Evolutionary conservation across 306 rosid genomes (phyloP).

Genomic region (Styphnolobium japonicum): DNA sequence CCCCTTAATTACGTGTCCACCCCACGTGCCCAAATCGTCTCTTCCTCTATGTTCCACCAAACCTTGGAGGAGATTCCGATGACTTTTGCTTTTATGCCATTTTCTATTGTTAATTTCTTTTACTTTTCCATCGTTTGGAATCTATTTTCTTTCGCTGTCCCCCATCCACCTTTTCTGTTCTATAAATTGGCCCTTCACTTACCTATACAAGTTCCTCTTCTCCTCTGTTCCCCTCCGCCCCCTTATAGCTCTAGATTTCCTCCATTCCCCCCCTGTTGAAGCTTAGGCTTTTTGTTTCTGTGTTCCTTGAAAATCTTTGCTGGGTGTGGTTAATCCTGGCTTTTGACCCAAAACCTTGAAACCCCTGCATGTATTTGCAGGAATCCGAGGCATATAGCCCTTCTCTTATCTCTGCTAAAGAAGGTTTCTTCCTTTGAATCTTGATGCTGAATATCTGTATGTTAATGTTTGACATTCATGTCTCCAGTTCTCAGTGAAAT

Average conservation of each 20-base stretch:
- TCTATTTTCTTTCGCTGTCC: neutral
- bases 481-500: conserved; percentile 83
- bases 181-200: conserved; percentile 45
- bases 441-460: conserved; percentile 30
- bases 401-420: too few species aligned
- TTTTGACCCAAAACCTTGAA: neutral
- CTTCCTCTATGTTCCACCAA: conserved; percentile 19
- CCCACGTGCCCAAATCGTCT: conserved; percentile 24
- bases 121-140: neutral
- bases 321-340: neutral
- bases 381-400: conserved; percentile 13
- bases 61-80: conserved; percentile 52
- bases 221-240: neutral
- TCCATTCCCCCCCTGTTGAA: too few species aligned
- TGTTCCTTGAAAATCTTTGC: too few species aligned
- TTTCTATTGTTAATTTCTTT: neutral
- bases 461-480: conserved; percentile 59
- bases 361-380: neutral
- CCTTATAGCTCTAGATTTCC: neutral
- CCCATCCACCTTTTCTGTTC: conserved; percentile 26
- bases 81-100: conserved; percentile 5
- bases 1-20: conserved; percentile 22
- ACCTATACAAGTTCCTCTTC: conserved; percentile 30
- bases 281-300: too few species aligned
- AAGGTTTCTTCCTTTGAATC: neutral